A percentile compares a stretch with the other conserved stretches of the same genome.
These are phyloP conservation scores for Plantago ovata DNA, from an alignment of 257 asterid species.

Conservation along the genomic window DNA sequence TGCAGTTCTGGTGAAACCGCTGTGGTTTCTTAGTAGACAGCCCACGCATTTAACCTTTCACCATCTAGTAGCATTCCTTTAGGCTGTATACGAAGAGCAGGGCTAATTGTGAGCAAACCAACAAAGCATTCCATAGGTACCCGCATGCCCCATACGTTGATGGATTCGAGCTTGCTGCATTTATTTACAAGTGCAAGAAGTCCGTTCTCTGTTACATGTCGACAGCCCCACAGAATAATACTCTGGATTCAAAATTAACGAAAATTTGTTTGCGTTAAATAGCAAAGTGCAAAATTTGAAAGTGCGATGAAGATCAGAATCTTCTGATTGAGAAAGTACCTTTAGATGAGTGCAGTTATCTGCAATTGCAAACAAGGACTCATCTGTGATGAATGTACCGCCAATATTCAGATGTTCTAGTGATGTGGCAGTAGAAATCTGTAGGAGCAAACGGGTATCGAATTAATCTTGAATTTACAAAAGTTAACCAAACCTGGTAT, in stretches of 20 bases:
- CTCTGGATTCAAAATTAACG: constrained; percentile 36
- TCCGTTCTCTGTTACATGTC: constrained; percentile 77
- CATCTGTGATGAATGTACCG: constrained; percentile 81
- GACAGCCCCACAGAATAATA: constrained; percentile 86
- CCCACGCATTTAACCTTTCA: constrained; percentile 34
- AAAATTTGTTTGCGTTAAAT: background rate
- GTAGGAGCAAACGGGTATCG: constrained; percentile 9
- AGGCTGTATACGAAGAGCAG: constrained; percentile 74
- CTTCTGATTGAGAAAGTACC: constrained; percentile 32
- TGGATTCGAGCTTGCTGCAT: constrained; percentile 69
- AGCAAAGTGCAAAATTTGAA: background rate
- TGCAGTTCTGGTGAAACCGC: background rate
- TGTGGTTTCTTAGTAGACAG: constrained; percentile 35
- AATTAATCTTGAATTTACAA: background rate
- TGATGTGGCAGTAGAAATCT: constrained; percentile 69
- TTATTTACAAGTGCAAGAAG: constrained; percentile 68
- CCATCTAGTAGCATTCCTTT: constrained; percentile 40
- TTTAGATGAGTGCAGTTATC: constrained; percentile 69
- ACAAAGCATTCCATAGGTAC: constrained; percentile 68
- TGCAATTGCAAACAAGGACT: constrained; percentile 65
- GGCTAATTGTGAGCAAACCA: constrained; percentile 63
- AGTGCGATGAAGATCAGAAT: background rate
- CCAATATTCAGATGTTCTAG: constrained; percentile 81
- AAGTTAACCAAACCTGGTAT: too few species aligned
- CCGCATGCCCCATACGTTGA: constrained; percentile 83